Evolutionary conservation across 768 basidiomycete genomes (phyloP), one percentile per base, ranked within the genome.

Genomic region (Rhizopogon vinicolor): DNA sequence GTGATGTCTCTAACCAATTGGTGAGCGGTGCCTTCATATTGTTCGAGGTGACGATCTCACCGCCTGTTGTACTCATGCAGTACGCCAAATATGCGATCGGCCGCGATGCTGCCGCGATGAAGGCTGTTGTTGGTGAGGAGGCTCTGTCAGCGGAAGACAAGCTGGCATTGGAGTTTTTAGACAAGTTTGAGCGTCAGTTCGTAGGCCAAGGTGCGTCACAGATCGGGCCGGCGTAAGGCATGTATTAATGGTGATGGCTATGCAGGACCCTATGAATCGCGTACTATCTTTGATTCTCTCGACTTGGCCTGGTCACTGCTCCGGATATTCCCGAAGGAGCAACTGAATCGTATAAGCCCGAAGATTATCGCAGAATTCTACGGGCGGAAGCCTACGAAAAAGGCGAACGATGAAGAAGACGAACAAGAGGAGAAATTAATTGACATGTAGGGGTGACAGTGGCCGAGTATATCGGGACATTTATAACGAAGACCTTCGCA

Each of bases 1-100:
- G 94, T 65, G 97, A 99, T 74, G 97, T 99, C 37, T 98, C 97
- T 13, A 99, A 99, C 78, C 96, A 98, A 76, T 76, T 97, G 78
- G 93, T 92, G 63, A 54, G 91, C 75, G 18, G 67, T 65, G 65
- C 62, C 64, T 65, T 61, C 54, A 66, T 66, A 59, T 37, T 18
- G 39, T 13, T 7, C 44, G 53, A 52, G 54, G 46, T 48, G 48
- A 39, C 28, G 57, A 57, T 44, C 57, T 57, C 44, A 63, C 45
- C 60, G 14, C 9, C 19, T 22, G 18, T 28, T 22, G 35, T 51
- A 35, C 60, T 60, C 57, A 60, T 66, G 62, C 69, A 95, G 91
- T 97, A 96, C 71, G 94, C 94, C 70, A 95, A 97, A 75, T 98
- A 98, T 72, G 96, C 96, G 62, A 96, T 97, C 66, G 96, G 94